phyloP scores from a whole-genome alignment of 1,284 basidiomycete genomes.

The Termitomyces sp. region DNA sequence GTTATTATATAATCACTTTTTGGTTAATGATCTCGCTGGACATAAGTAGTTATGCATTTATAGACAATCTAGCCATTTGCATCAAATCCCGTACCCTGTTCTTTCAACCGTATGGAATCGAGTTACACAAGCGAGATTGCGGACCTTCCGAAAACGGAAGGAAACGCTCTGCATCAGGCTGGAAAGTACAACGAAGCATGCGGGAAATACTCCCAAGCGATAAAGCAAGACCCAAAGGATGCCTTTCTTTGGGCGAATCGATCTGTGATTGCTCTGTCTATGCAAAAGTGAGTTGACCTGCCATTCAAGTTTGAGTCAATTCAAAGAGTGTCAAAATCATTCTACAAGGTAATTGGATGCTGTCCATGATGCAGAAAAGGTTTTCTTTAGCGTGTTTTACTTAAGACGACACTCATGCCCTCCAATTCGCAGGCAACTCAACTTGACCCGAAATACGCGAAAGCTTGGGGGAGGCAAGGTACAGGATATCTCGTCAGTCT shows the following conservation, averaged over 20 bases:
- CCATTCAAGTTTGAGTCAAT: neutral
- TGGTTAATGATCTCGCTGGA: too few relatives aligned
- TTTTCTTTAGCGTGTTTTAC: neutral
- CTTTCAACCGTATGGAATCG: neutral
- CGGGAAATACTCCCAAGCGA: conserved; percentile 27
- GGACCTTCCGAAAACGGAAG: conserved; percentile 23
- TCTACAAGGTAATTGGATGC: conserved; percentile 24
- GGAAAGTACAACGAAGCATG: too few relatives aligned
- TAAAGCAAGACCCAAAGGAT: too few relatives aligned
- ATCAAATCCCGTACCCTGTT: neutral
- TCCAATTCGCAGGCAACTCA: conserved; percentile 21
- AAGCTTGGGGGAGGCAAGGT: conserved; percentile 29
- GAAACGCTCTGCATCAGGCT: conserved; percentile 23
- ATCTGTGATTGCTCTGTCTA: conserved; percentile 22
- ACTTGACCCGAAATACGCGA: conserved; percentile 27
- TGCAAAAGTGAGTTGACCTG: conserved; percentile 24
- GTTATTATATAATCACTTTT: too few relatives aligned
- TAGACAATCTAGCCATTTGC: too few relatives aligned
- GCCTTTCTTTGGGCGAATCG: conserved; percentile 30
- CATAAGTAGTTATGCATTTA: too few relatives aligned
- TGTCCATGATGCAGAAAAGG: conserved; percentile 23
- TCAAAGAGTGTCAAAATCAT: neutral
- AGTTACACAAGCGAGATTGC: conserved; percentile 9
- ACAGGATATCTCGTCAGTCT: conserved; percentile 22
- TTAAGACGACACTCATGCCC: neutral